Evolutionary conservation across 805 yeast genomes (phyloP).

Genomic region (Myxozyma sirexii): DNA sequence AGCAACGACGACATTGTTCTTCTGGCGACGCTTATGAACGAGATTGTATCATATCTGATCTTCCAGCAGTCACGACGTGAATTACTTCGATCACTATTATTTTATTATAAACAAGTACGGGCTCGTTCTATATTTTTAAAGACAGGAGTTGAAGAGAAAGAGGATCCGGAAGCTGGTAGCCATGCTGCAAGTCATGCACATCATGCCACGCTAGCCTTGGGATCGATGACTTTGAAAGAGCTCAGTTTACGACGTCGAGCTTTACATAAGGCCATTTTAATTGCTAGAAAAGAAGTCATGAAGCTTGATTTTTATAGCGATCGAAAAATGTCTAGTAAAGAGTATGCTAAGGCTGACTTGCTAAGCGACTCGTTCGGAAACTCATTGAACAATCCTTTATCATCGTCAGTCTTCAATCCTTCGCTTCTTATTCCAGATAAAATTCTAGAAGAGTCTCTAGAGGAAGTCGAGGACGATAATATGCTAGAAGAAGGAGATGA

Average conservation of each 20-base stretch:
- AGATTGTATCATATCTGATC: conserved; percentile 20
- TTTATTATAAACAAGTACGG: conserved; percentile 23
- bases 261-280: conserved; percentile 24
- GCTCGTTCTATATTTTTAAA: neutral
- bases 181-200: conserved; percentile 20
- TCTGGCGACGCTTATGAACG: conserved; percentile 25
- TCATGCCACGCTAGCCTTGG: conserved; percentile 16
- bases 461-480: conserved; percentile 24
- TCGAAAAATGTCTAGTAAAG: conserved; percentile 28
- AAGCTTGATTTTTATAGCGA: conserved; percentile 30
- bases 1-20: conserved; percentile 29
- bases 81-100: conserved; percentile 26
- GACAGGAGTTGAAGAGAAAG: neutral
- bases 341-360: conserved; percentile 22
- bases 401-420: neutral
- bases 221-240: conserved; percentile 5
- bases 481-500: conserved; percentile 7
- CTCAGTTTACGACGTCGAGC: conserved; percentile 19
- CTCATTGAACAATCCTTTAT: neutral
- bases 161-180: neutral
- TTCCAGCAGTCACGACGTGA: conserved; percentile 34
- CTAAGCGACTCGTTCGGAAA: neutral
- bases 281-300: conserved; percentile 22
- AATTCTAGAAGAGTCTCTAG: conserved; percentile 17
- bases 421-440: neutral